Base-by-base conservation (phyloP, 2,329 filamentous ascomycete species). In the Rhynchosporium secalis region DNA sequence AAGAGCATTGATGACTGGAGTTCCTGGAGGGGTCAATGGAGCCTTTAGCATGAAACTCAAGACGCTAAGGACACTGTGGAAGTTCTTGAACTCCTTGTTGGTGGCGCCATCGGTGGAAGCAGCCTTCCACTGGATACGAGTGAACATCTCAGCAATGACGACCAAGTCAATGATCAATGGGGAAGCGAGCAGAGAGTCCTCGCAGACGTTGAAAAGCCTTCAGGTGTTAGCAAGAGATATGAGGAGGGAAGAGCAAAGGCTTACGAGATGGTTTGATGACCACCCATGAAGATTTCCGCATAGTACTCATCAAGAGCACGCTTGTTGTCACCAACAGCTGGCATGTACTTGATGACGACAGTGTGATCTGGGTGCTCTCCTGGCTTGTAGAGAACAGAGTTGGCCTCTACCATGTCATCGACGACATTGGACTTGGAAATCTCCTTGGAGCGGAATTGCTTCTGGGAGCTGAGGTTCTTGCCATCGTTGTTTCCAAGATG, bases 281-380 rank as follows among this genome's bases (percentile, higher is more conserved):
- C 95, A 69, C 95, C 95, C 79, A 98, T 85, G 85, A 99, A 99
- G 79, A 99, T 98, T 83, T 99, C 94, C 61, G 92, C 95, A 72
- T 97, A 97, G 85, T 99, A 99, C 83, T 99, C 95, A 74, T 99
- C 95, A 60, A 99, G 84, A 60, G 95, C 95, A 75, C 95, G 92
- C 87, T 99, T 99, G 85, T 97, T 96, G 80, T 99, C 95, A 66
- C 95, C 95, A 55, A 99, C 95, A 67, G 93, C 92, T 41, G 95
- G 95, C 93, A 99, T 96, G 83, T 99, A 99, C 86, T 99, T 99
- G 87, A 99, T 99, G 71, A 99, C 95, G 64, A 99, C 95, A 64
- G 91, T 96, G 82, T 99, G 95, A 76, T 99, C 93, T 2, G 95
- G 95, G 78, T 98, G 93, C 81, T 99, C 95, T 71, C 88, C 92